Conservation (phyloP, 2,329 filamentous ascomycete species). For the Alternaria angustiovoidea region DNA sequence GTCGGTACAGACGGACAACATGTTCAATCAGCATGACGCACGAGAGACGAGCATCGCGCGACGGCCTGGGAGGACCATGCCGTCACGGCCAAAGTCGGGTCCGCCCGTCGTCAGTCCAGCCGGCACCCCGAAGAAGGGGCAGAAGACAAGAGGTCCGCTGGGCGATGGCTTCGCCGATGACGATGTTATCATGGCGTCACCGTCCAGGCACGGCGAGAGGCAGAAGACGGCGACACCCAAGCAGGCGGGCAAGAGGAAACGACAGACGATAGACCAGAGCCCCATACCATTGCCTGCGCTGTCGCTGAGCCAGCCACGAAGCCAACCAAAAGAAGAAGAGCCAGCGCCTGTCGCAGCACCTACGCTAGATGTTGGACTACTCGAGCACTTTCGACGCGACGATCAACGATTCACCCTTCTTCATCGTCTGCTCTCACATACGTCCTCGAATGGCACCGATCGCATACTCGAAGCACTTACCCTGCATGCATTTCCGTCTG, state of each 20-base stretch:
- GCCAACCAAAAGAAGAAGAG: slow-evolving; percentile 51
- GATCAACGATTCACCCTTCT: slow-evolving; percentile 57
- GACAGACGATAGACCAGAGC: slow-evolving; percentile 68
- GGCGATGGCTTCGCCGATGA: slow-evolving; percentile 81
- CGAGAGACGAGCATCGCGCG: slow-evolving; percentile 62
- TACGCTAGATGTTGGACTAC: slow-evolving; percentile 39
- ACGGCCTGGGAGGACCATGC: slow-evolving; percentile 50
- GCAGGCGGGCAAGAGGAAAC: slow-evolving; percentile 71
- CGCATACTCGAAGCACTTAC: slow-evolving; percentile 74
- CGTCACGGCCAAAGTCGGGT: slow-evolving; percentile 35
- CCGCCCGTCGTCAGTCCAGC: slow-evolving; percentile 41
- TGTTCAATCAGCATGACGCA: slow-evolving; percentile 76
- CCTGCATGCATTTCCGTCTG: slow-evolving; percentile 70
- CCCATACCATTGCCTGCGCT: slow-evolving; percentile 65
- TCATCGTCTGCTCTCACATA: slow-evolving; percentile 71
- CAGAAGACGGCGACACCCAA: slow-evolving; percentile 68
- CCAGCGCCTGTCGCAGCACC: slow-evolving; percentile 2
- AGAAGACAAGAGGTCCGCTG: slow-evolving; percentile 63
- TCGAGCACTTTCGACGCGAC: slow-evolving; percentile 49
- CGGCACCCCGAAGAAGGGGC: slow-evolving; percentile 68
- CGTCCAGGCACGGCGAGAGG: slow-evolving; percentile 58
- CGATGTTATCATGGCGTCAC: slow-evolving; percentile 64
- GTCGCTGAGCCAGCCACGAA: slow-evolving; percentile 53
- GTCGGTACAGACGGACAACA: slow-evolving; percentile 71
- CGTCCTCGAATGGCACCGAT: slow-evolving; percentile 62